Evolutionary conservation across 192 early-diverging fungal species (phyloP).

Genomic region (Linnemannia exigua): DNA sequence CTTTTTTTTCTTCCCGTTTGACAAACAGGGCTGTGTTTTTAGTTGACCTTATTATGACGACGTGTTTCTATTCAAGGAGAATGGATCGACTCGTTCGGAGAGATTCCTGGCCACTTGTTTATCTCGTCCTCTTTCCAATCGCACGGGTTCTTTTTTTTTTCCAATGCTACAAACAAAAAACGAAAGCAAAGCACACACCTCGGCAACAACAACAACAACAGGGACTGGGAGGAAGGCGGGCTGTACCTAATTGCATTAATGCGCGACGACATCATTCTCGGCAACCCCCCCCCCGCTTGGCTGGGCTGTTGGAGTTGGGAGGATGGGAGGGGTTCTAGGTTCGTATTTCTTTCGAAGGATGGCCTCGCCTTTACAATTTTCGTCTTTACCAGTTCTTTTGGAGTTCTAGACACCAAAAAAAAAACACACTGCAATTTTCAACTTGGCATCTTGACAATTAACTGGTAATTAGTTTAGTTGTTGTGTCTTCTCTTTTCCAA

Average conservation of each 20-base stretch:
- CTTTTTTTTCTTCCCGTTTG: slow-evolving; percentile 6
- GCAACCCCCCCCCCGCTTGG: background rate
- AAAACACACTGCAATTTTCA: background rate
- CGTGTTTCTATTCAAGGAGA: background rate
- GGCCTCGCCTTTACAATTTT: background rate
- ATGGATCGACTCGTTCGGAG: slow-evolving; percentile 8
- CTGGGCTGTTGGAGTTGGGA: background rate
- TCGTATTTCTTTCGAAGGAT: background rate
- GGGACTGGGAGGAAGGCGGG: background rate
- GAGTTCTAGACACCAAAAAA: background rate
- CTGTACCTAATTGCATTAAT: slow-evolving; percentile 15
- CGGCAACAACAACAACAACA: background rate
- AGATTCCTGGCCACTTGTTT: slow-evolving; percentile 10
- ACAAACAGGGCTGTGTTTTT: background rate
- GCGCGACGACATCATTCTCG: slow-evolving; percentile 5
- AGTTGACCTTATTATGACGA: slow-evolving; percentile 5
- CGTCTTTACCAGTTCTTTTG: background rate
- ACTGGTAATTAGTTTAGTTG: background rate
- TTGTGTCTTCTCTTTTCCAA: background rate
- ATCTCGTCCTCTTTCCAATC: background rate
- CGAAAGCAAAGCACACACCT: background rate
- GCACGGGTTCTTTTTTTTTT: background rate
- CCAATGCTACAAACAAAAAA: background rate
- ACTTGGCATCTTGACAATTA: too few relatives aligned
- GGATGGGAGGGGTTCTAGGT: background rate